Conservation (phyloP, 176 grass and related monocot species). For the Elaeis guineensis region DNA sequence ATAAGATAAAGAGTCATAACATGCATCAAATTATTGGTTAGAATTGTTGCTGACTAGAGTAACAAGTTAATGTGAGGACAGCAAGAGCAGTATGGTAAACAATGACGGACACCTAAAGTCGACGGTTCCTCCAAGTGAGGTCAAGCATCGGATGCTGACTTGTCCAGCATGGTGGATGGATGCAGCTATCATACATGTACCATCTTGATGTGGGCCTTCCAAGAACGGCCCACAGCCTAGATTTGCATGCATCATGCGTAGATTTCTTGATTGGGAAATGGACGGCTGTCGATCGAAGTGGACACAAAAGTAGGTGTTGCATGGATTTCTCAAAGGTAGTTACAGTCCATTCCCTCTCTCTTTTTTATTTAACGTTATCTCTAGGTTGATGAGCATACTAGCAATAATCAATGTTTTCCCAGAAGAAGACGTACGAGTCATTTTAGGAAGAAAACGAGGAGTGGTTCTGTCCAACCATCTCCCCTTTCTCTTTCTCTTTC, state of each 20-base stretch:
- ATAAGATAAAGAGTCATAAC: no score
- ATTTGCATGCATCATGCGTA: conserved; percentile 21
- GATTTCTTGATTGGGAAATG: conserved; percentile 32
- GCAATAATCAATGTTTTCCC: no score
- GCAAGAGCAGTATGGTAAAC: no score
- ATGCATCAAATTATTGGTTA: no score
- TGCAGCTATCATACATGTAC: conserved; percentile 6
- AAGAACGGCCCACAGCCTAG: conserved; percentile 14
- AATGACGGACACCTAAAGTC: no score
- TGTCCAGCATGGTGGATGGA: not conserved
- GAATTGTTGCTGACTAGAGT: no score
- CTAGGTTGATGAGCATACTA: no score
- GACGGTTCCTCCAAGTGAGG: not conserved
- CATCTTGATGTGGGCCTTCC: not conserved
- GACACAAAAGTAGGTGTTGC: conserved; percentile 3
- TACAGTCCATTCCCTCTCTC: conserved; percentile 2
- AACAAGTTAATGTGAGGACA: no score
- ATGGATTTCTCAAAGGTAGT: not conserved
- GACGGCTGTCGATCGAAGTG: conserved; percentile 14
- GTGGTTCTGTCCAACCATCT: no score
- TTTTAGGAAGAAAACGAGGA: no score
- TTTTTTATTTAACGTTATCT: not conserved
- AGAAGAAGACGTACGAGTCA: no score
- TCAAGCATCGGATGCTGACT: conserved; percentile 1
- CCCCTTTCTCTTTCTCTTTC: no score